A percentile compares a stretch with the other conserved stretches of the same genome.
Conservation (phyloP, 2,329 filamentous ascomycete genomes). For the Dendrostoma leiphaemia region DNA sequence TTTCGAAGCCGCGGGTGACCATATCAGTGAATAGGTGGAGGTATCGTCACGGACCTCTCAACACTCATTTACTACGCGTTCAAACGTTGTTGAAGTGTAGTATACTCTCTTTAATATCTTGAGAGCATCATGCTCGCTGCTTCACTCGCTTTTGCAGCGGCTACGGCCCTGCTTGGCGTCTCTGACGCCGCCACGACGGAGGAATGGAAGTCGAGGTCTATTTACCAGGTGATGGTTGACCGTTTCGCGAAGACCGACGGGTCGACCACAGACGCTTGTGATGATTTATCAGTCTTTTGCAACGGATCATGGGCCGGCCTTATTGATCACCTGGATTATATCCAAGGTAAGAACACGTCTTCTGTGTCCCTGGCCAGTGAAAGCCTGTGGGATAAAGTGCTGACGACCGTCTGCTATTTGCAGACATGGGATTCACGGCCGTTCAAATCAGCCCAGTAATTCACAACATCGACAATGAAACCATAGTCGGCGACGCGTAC, state of each 20-base stretch:
- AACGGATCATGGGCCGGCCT: conserved; percentile 61
- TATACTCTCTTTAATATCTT: background rate
- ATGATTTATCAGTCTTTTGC: conserved; percentile 48
- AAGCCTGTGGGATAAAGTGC: background rate
- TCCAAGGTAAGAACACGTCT: conserved; percentile 38
- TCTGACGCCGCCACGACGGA: conserved; percentile 43
- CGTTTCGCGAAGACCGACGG: conserved; percentile 49
- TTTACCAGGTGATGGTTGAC: conserved; percentile 59
- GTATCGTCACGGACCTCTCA: background rate
- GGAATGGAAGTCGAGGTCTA: conserved; percentile 51
- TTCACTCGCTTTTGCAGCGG: conserved; percentile 21
- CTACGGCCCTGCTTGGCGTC: conserved; percentile 24
- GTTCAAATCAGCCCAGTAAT: conserved; percentile 60
- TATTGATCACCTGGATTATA: conserved; percentile 59
- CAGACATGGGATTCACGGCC: conserved; percentile 55
- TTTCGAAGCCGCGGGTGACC: conserved; percentile 8
- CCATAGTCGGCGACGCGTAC: conserved; percentile 35
- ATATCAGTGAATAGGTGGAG: conserved; percentile 5
- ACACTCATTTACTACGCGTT: conserved; percentile 9
- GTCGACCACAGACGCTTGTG: conserved; percentile 42
- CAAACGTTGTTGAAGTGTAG: background rate
- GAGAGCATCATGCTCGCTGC: conserved; percentile 13
- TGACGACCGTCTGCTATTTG: background rate
- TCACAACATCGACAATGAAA: conserved; percentile 34
- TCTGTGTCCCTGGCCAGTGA: background rate